phyloP scores from a whole-genome alignment of 192 early-diverging fungal species.

The Coemansia asiatica region DNA sequence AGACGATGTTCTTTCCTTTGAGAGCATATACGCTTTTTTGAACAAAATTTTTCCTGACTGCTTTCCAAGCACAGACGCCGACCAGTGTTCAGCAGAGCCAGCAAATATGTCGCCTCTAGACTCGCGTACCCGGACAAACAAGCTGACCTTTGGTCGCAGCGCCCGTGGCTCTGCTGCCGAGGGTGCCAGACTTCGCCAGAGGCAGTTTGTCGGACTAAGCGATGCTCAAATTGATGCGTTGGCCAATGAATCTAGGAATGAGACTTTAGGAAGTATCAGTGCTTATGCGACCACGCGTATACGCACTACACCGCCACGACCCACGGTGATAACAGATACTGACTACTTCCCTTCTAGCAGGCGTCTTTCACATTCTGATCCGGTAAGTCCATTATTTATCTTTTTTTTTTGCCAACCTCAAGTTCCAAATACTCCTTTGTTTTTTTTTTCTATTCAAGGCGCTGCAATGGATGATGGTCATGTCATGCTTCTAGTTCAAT shows the following conservation, averaged over 20 bases:
- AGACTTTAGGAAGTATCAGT: slow-evolving; percentile 18
- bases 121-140: slow-evolving; percentile 19
- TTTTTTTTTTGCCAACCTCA: too few species aligned
- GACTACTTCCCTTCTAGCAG: slow-evolving; percentile 2
- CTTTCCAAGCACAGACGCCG: too few species aligned
- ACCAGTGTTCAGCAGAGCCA: not conserved
- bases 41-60: too few species aligned
- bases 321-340: not conserved
- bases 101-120: slow-evolving; percentile 9
- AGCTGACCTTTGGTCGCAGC: slow-evolving; percentile 7
- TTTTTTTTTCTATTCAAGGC: too few species aligned
- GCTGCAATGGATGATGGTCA: too few species aligned
- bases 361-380: slow-evolving; percentile 18
- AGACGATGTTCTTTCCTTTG: too few species aligned
- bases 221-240: slow-evolving; percentile 39
- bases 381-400: slow-evolving; percentile 21
- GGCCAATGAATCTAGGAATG: slow-evolving; percentile 27
- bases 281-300: slow-evolving; percentile 12
- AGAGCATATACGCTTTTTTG: too few species aligned
- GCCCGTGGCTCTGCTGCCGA: slow-evolving; percentile 24
- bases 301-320: not conserved
- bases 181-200: slow-evolving; percentile 28
- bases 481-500: too few species aligned
- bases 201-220: slow-evolving; percentile 24
- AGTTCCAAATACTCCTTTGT: too few species aligned